phyloP scores from a whole-genome alignment of 2,329 filamentous ascomycete genomes.

The Aspergillus vadensis region DNA sequence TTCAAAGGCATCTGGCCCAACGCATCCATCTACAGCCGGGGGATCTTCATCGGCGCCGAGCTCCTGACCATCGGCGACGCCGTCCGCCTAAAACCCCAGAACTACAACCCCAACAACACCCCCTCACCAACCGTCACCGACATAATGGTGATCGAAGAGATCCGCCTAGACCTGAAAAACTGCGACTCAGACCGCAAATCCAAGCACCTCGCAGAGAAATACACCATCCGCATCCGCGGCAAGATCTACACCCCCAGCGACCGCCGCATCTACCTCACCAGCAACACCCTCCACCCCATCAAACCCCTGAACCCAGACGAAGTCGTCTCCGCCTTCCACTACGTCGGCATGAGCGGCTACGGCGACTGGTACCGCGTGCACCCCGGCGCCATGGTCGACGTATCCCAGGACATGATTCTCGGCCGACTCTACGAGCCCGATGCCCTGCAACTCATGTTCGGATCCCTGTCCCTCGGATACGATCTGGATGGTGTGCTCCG shows the following conservation, averaged over 20 bases:
- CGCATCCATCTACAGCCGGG: constrained; percentile 55
- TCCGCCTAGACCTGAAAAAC: constrained; percentile 53
- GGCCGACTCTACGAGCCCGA: constrained; percentile 58
- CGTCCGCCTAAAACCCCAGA: constrained; percentile 52
- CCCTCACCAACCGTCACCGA: constrained; percentile 46
- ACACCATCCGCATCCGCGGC: constrained; percentile 53
- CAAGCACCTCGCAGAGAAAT: constrained; percentile 49
- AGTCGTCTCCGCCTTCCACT: constrained; percentile 39
- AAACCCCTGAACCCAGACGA: constrained; percentile 35
- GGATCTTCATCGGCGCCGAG: constrained; percentile 60
- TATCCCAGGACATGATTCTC: constrained; percentile 56
- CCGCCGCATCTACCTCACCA: constrained; percentile 26
- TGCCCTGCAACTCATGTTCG: constrained; percentile 51
- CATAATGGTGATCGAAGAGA: constrained; percentile 56
- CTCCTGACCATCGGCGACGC: constrained; percentile 57
- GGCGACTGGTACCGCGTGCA: constrained; percentile 56
- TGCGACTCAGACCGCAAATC: constrained; percentile 53
- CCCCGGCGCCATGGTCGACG: constrained; percentile 42
- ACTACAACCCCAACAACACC: constrained; percentile 7
- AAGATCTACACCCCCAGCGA: constrained; percentile 48
- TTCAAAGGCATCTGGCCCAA: constrained; percentile 59
- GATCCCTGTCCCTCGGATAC: constrained; percentile 40
- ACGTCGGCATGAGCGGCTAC: constrained; percentile 48
- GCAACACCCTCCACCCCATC: constrained; percentile 21
- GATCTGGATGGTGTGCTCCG: constrained; percentile 51